These are phyloP conservation scores for Scedosporium boydii DNA, from an alignment of 2,329 filamentous ascomycete genomes.

Conservation along the genomic window DNA sequence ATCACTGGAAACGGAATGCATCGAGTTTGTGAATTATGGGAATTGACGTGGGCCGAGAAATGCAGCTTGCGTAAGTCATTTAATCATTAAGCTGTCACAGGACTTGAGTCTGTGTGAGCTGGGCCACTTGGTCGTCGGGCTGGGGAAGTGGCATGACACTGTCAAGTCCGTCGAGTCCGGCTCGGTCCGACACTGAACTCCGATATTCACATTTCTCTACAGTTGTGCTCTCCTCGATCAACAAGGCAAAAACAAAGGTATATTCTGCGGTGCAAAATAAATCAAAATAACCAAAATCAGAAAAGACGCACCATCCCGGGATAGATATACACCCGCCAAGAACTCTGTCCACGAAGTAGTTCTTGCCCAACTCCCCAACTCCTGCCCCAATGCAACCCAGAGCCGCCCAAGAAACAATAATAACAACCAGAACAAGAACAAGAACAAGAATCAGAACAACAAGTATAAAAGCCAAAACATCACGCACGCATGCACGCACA, in stretches of 20 bases:
- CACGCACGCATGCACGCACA: neutral
- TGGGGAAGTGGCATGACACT: no score
- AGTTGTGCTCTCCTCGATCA: conserved; percentile 12
- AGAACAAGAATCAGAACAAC: neutral
- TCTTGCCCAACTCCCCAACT: neutral
- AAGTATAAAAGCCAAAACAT: neutral
- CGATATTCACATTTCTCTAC: no score
- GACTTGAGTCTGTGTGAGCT: no score
- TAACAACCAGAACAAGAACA: neutral
- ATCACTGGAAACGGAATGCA: no score
- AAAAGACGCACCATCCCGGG: neutral
- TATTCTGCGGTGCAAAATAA: neutral
- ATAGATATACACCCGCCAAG: neutral
- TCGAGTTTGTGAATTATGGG: no score
- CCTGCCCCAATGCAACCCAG: neutral
- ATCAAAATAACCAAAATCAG: neutral
- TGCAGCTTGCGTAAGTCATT: no score
- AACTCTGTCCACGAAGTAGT: neutral
- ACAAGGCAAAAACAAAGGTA: conserved; percentile 11
- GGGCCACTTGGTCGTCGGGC: no score
- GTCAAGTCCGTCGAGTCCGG: no score
- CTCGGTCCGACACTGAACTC: no score
- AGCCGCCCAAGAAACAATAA: neutral
- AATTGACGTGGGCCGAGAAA: no score
- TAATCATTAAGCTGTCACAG: no score